Evolutionary conservation across 1,139 yeast species (phyloP).

Genomic region (Geotrichum phurueaensis): DNA sequence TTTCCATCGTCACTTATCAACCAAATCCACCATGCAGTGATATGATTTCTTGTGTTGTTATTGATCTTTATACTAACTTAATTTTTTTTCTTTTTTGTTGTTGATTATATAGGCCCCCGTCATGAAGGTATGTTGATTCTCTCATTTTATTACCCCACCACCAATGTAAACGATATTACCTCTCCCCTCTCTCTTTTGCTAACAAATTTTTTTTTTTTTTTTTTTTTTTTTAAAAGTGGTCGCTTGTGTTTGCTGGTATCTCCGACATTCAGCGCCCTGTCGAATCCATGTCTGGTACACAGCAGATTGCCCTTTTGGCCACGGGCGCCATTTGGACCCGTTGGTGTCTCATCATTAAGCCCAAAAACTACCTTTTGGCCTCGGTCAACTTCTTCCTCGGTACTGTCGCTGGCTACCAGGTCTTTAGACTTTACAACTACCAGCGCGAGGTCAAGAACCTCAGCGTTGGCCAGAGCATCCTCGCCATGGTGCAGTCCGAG

Average conservation of each 20-base stretch:
- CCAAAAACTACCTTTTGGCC: conserved; percentile 81
- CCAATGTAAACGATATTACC: neutral
- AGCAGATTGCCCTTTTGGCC: conserved; percentile 80
- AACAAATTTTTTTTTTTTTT: neutral
- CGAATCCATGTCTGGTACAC: conserved; percentile 85
- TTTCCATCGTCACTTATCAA: too few relatives aligned
- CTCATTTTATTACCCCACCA: neutral
- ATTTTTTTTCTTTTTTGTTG: neutral
- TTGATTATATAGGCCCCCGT: conserved; percentile 43
- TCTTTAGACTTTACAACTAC: conserved; percentile 61
- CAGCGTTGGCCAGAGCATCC: conserved; percentile 47
- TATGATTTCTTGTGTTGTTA: too few relatives aligned
- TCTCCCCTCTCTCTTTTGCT: neutral
- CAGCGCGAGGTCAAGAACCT: conserved; percentile 48
- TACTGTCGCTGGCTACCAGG: conserved; percentile 80
- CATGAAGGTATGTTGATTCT: conserved; percentile 37
- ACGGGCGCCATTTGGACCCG: conserved; percentile 98
- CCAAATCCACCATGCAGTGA: too few relatives aligned
- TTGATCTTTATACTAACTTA: too few relatives aligned
- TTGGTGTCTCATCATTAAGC: conserved; percentile 92
- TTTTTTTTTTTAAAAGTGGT: conserved; percentile 50
- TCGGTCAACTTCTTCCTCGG: conserved; percentile 93
- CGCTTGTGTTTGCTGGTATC: conserved; percentile 83
- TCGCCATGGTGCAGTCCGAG: conserved; percentile 44
- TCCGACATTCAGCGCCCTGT: conserved; percentile 86